Percentiles rank a stretch among this genome's conserved stretches.
phyloP scores from a whole-genome alignment of 176 grass and related monocot genomes.

The Cymbopogon citratus region DNA sequence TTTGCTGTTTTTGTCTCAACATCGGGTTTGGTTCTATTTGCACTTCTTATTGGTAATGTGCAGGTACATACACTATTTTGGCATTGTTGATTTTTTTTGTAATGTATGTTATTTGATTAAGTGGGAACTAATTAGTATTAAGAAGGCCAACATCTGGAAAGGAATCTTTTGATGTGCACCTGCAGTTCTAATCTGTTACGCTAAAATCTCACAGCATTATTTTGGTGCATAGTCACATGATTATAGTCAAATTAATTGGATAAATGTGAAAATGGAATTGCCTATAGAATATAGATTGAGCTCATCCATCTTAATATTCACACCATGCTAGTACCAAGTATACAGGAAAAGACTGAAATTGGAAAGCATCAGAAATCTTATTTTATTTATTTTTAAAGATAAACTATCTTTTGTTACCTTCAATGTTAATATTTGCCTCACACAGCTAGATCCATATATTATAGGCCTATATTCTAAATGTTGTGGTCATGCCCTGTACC shows the following conservation, averaged over 20 bases:
- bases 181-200: not conserved
- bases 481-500: conserved; percentile 1
- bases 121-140: not conserved
- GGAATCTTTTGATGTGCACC: not conserved
- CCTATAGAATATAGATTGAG: not conserved
- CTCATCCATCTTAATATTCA: not conserved
- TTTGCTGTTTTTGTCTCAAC: conserved; percentile 83
- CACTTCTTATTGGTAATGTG: conserved; percentile 96
- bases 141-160: not conserved
- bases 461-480: not conserved
- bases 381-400: not conserved
- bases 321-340: not conserved
- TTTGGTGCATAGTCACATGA: not conserved
- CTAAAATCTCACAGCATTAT: conserved; percentile 1
- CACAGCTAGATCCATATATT: not conserved
- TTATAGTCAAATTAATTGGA: not conserved
- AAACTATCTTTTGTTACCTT: not conserved
- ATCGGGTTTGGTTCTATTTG: conserved; percentile 88
- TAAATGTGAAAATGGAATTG: conserved; percentile 14
- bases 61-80: conserved; percentile 52
- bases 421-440: not conserved
- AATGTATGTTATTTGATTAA: not conserved
- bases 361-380: not conserved
- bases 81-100: not conserved
- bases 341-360: not conserved